Conservation (phyloP, 371 early-diverging fungal genomes). For the Polyrhizophydium stewartii region DNA sequence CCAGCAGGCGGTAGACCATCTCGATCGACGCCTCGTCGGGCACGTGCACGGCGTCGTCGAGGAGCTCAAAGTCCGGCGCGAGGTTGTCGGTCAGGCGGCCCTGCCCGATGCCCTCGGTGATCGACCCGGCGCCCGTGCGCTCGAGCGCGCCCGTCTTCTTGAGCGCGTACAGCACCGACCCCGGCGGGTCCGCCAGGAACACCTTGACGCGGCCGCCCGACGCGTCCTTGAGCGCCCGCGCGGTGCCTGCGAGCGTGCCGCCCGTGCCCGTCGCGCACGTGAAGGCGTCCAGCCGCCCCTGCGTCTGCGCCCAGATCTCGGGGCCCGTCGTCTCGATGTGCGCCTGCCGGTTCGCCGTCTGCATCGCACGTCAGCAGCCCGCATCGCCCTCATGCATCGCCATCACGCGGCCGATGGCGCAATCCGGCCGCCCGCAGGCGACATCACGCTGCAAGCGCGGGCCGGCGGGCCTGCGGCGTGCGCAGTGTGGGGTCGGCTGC, state of each 20-base stretch:
- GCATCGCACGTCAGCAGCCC: no score
- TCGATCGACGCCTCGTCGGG: constrained; percentile 77
- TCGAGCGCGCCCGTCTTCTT: constrained; percentile 65
- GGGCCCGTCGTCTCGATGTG: constrained; percentile 95
- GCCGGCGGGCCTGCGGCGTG: no score
- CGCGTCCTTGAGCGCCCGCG: constrained; percentile 73
- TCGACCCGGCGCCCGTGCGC: constrained; percentile 32
- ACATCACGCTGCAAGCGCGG: no score
- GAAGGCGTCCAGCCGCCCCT: constrained; percentile 73
- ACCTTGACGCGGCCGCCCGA: constrained; percentile 60
- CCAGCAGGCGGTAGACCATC: constrained; percentile 82
- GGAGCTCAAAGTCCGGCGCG: constrained; percentile 64
- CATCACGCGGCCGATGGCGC: no score
- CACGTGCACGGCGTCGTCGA: constrained; percentile 80
- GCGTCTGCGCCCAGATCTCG: constrained; percentile 84
- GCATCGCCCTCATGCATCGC: no score
- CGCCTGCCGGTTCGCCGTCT: constrained; percentile 76
- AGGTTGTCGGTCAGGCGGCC: constrained; percentile 92
- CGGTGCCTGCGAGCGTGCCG: constrained; percentile 85
- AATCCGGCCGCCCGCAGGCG: no score
- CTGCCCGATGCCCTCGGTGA: constrained; percentile 80
- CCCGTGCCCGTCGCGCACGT: constrained; percentile 92
- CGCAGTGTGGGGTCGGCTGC: no score
- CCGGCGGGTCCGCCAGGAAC: constrained; percentile 92
- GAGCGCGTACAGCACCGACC: constrained; percentile 80